Base-by-base conservation (phyloP, 352 stramenopile species). In the Phytophthora multivora region DNA sequence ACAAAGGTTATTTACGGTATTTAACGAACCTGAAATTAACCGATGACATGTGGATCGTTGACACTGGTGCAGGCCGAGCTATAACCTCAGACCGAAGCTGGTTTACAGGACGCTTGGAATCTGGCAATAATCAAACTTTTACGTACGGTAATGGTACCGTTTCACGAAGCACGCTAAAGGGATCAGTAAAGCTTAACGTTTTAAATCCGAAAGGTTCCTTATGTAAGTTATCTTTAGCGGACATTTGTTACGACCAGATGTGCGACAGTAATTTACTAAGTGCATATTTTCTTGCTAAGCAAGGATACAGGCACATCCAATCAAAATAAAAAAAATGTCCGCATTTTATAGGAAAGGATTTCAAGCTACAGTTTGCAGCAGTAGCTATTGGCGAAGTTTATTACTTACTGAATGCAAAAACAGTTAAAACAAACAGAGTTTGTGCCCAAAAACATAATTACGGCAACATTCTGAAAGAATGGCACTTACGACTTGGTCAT, bases 191-290 rank as follows among this genome's bases (percentile, higher is more conserved):
- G 3, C 2, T 38, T 5, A 50, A 25, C 4, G 23, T 50, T 50
- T 36, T 38, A 9, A 50, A 36, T 7, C 42, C 21, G 3, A 35
- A 50, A 21, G 23, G 42, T 11, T 25, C 13, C 23, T 23, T 50
- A 2, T 38, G 23, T 23, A 0, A 1, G 1, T 18, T 38, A 50
- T 21, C 0, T 0, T 50, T 50, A 36, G 25, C 2, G 9, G 11
- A 43, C 7, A 8, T 43, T 2, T 19, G n/a, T 1, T 51, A 26
- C 30, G 35, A 56, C 18, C 10, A 9, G 6, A 48, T 8, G n/a
- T 58, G 50, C 11, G 38, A n/a, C 9, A 49, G 50, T 33, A 49
- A 49, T 19, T 31, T 58, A 12, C 16, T 58, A 1, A 58, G 50
- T 49, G 38, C 50, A n/a, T 49, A 41, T 15, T 40, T 33, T 28